A percentile compares a stretch with the other conserved stretches of the same genome.
These are phyloP conservation scores for Boeremia lycopersici DNA, from an alignment of 2,329 filamentous ascomycete species.

Conservation along the genomic window DNA sequence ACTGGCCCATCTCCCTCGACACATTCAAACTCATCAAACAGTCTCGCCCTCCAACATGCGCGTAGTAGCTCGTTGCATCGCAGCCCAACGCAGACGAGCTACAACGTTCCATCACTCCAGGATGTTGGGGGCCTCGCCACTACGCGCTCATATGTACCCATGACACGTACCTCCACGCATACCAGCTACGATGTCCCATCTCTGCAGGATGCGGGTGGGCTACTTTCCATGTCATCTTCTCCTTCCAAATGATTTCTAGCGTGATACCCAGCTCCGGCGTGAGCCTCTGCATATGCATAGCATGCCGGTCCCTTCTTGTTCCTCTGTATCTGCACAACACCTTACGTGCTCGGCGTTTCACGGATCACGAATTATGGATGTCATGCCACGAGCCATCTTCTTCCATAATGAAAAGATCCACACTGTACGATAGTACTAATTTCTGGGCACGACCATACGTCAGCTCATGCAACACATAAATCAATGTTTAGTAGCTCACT, in stretches of 20 bases:
- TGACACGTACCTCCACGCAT: slow-evolving; percentile 30
- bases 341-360: slow-evolving; percentile 25
- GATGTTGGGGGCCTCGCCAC: slow-evolving; percentile 40
- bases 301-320: slow-evolving; percentile 19
- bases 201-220: slow-evolving; percentile 41
- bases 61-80: slow-evolving; percentile 22
- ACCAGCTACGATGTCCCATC: slow-evolving; percentile 33
- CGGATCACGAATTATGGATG: slow-evolving; percentile 23
- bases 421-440: slow-evolving; percentile 7
- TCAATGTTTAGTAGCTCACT: neutral
- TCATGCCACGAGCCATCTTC: slow-evolving; percentile 6
- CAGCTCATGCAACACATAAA: neutral
- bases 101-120: slow-evolving; percentile 35
- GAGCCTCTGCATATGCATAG: slow-evolving; percentile 31
- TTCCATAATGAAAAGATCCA: neutral
- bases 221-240: slow-evolving; percentile 30
- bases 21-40: slow-evolving; percentile 22
- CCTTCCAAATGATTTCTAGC: slow-evolving; percentile 23
- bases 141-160: slow-evolving; percentile 14
- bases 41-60: slow-evolving; percentile 15
- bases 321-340: slow-evolving; percentile 25
- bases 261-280: slow-evolving; percentile 42
- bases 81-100: slow-evolving; percentile 30
- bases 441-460: neutral
- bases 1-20: slow-evolving; percentile 18